Evolutionary conservation across 2,329 filamentous ascomycete genomes (phyloP).

Genomic region (Trichoderma atroviride): DNA sequence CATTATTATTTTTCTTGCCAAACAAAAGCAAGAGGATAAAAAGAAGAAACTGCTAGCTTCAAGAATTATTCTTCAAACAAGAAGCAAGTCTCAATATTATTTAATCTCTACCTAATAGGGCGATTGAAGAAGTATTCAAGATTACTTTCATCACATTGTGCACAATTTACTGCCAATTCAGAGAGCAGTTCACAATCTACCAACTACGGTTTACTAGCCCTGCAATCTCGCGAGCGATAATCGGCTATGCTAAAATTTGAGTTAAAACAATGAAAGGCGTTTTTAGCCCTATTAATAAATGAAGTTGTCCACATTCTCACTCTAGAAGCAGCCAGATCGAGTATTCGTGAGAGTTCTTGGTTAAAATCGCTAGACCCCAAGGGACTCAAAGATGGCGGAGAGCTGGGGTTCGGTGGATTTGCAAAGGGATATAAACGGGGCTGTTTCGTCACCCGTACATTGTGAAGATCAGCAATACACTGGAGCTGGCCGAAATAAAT

Average conservation of each 20-base stretch:
- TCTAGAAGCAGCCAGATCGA: background rate
- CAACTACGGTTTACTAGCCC: too few relatives aligned
- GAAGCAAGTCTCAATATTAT: background rate
- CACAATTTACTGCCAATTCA: too few relatives aligned
- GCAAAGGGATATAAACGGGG: background rate
- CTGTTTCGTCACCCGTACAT: background rate
- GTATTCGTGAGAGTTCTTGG: background rate
- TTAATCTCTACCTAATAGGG: background rate
- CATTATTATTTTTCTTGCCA: background rate
- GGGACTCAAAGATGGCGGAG: background rate
- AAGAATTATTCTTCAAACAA: background rate
- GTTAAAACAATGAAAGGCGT: background rate
- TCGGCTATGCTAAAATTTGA: background rate
- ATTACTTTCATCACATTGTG: background rate
- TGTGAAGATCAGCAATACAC: background rate
- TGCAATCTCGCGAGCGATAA: background rate
- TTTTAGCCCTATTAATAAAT: background rate
- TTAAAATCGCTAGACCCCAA: background rate
- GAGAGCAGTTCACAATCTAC: too few relatives aligned
- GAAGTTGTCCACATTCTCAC: background rate
- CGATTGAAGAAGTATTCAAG: too few relatives aligned
- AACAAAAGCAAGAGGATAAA: background rate
- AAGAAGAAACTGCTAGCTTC: background rate
- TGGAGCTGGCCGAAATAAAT: background rate
- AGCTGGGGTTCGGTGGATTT: background rate